These are phyloP conservation scores for Aegilops longissima DNA, from an alignment of 176 grass and related monocot species.

Conservation along the genomic window DNA sequence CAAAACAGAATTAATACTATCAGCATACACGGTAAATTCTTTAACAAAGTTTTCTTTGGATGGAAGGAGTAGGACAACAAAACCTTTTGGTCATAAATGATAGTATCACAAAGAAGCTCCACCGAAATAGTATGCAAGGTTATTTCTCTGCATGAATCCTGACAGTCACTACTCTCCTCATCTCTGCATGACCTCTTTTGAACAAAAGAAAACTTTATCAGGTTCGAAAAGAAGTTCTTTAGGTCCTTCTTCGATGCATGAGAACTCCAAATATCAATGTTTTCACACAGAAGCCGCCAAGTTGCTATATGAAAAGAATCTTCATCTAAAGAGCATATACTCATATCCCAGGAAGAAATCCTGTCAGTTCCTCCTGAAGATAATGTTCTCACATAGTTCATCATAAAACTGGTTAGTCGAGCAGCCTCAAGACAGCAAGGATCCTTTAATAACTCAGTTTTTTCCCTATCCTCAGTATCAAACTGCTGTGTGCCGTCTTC, in stretches of 20 bases:
- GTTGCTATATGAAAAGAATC: conserved; percentile 59
- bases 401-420: conserved; percentile 66
- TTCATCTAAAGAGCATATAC: conserved; percentile 67
- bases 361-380: conserved; percentile 42
- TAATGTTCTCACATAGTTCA: conserved; percentile 45
- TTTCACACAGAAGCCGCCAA: conserved; percentile 78
- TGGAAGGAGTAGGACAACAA: conserved; percentile 20
- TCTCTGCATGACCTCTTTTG: conserved; percentile 19
- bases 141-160: conserved; percentile 39
- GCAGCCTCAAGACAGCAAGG: conserved; percentile 51
- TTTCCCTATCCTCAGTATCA: conserved; percentile 36
- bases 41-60: conserved; percentile 2
- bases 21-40: background rate
- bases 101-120: conserved; percentile 69
- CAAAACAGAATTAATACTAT: background rate
- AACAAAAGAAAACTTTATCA: conserved; percentile 60
- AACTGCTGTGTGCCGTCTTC: conserved; percentile 34
- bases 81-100: conserved; percentile 87
- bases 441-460: conserved; percentile 30
- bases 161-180: conserved; percentile 26
- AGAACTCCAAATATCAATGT: conserved; percentile 85
- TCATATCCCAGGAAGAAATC: conserved; percentile 51
- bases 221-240: conserved; percentile 69
- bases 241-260: conserved; percentile 77
- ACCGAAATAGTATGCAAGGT: conserved; percentile 60